phyloP scores from a whole-genome alignment of 2,329 filamentous ascomycete genomes.

The Colletotrichum higginsianum region DNA sequence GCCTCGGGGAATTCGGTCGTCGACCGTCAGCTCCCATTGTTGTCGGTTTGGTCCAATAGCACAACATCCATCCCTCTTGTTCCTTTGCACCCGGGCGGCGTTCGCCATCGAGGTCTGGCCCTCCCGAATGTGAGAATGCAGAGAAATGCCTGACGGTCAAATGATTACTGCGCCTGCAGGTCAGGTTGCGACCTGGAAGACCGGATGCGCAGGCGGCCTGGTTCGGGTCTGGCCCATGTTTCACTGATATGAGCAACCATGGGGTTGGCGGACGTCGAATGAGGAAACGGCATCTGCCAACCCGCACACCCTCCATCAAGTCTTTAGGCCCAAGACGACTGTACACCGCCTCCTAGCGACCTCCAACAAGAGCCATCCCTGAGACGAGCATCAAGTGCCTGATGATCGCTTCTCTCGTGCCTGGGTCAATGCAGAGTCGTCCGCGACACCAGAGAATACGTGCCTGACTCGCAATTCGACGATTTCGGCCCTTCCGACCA shows the following conservation, averaged over 20 bases:
- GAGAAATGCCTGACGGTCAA: conserved; percentile 26
- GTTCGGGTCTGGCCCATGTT: conserved; percentile 40
- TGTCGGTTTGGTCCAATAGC: neutral
- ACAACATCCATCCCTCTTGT: neutral
- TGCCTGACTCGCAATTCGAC: conserved; percentile 28
- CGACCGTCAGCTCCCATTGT: conserved; percentile 15
- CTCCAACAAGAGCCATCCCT: conserved; percentile 30
- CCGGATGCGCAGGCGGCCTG: conserved; percentile 34
- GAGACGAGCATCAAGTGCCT: conserved; percentile 41
- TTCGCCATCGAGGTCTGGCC: conserved; percentile 14
- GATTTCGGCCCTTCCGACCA: conserved; percentile 31
- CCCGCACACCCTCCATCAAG: conserved; percentile 33
- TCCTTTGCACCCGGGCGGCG: neutral
- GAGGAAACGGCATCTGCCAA: conserved; percentile 38
- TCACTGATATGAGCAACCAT: conserved; percentile 38
- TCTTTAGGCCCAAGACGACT: conserved; percentile 32
- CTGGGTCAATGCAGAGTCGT: conserved; percentile 37
- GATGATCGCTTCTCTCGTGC: conserved; percentile 39
- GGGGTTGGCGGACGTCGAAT: conserved; percentile 28
- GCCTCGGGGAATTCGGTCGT: conserved; percentile 10
- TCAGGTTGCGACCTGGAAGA: conserved; percentile 27
- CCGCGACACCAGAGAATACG: conserved; percentile 23
- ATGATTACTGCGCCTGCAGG: conserved; percentile 31
- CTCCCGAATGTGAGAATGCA: neutral
- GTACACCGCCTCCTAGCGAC: conserved; percentile 36